phyloP scores from a whole-genome alignment of 768 basidiomycete species.

The Pisolithus sp. region DNA sequence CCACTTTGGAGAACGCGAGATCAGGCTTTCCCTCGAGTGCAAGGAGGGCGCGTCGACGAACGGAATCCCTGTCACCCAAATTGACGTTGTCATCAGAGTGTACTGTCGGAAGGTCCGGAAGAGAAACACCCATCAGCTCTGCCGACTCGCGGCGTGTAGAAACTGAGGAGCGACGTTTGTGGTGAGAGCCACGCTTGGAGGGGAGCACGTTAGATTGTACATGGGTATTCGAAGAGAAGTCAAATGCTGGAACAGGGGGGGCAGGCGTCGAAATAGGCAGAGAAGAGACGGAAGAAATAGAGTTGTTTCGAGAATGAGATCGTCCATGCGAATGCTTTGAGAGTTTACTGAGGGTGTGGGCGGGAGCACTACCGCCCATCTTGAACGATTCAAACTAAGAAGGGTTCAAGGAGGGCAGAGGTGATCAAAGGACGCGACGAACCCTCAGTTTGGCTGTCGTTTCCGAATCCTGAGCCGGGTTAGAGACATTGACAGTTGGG shows the following conservation, averaged over 20 bases:
- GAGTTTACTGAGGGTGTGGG: constrained; percentile 34
- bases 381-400: constrained; percentile 68
- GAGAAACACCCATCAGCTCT: constrained; percentile 80
- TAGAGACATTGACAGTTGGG: constrained; percentile 22
- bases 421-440: neutral
- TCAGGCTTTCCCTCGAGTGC: constrained; percentile 83
- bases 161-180: constrained; percentile 79
- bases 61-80: constrained; percentile 67
- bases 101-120: constrained; percentile 59
- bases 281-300: constrained; percentile 36
- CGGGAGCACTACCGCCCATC: constrained; percentile 41
- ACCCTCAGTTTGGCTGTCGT: constrained; percentile 40
- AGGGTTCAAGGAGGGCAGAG: neutral
- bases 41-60: constrained; percentile 77
- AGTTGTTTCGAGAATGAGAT: constrained; percentile 64
- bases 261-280: constrained; percentile 36
- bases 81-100: constrained; percentile 62
- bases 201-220: constrained; percentile 16
- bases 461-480: constrained; percentile 25
- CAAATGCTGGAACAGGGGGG: constrained; percentile 32
- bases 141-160: constrained; percentile 87
- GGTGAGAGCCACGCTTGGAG: constrained; percentile 70
- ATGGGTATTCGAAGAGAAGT: constrained; percentile 31
- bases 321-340: constrained; percentile 32
- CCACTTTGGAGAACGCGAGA: constrained; percentile 64